Evolutionary conservation across 2,329 filamentous ascomycete species (phyloP).

Genomic region (Xylaria hypoxylon): DNA sequence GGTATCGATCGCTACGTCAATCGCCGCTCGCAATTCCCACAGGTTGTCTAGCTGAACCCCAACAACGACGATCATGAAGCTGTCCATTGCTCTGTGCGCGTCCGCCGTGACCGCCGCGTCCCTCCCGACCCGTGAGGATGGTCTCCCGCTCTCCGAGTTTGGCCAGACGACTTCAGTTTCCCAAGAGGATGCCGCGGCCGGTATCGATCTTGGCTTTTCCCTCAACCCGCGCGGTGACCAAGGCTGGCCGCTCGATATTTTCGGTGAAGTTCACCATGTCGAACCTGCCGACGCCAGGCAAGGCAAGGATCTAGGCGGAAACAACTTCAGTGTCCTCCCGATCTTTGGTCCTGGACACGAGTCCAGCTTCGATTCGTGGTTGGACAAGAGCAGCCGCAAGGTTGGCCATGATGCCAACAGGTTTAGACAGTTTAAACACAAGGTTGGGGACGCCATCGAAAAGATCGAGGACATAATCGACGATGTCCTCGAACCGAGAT

Average conservation of each 20-base stretch:
- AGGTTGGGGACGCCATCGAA: slow-evolving; percentile 8
- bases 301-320: slow-evolving; percentile 43
- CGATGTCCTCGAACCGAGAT: slow-evolving; percentile 15
- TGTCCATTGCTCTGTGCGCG: slow-evolving; percentile 43
- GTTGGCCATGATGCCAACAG: neutral
- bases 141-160: slow-evolving; percentile 36
- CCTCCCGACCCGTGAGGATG: slow-evolving; percentile 39
- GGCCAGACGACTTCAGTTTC: slow-evolving; percentile 34
- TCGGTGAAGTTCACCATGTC: slow-evolving; percentile 43
- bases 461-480: slow-evolving; percentile 21
- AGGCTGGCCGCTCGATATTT: slow-evolving; percentile 42
- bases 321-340: slow-evolving; percentile 46
- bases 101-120: slow-evolving; percentile 45
- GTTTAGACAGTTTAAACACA: slow-evolving; percentile 6
- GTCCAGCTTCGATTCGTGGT: slow-evolving; percentile 27
- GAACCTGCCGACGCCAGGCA: slow-evolving; percentile 38
- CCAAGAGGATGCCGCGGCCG: slow-evolving; percentile 34
- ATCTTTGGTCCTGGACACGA: slow-evolving; percentile 42
- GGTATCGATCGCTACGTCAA: slow-evolving; percentile 32
- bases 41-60: slow-evolving; percentile 15
- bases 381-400: slow-evolving; percentile 18
- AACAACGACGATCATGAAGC: slow-evolving; percentile 45
- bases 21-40: slow-evolving; percentile 26
- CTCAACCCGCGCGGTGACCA: slow-evolving; percentile 22
- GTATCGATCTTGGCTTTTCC: slow-evolving; percentile 25